These are phyloP conservation scores for Phytophthora megakarya DNA, from an alignment of 352 stramenopile species.

Conservation along the genomic window DNA sequence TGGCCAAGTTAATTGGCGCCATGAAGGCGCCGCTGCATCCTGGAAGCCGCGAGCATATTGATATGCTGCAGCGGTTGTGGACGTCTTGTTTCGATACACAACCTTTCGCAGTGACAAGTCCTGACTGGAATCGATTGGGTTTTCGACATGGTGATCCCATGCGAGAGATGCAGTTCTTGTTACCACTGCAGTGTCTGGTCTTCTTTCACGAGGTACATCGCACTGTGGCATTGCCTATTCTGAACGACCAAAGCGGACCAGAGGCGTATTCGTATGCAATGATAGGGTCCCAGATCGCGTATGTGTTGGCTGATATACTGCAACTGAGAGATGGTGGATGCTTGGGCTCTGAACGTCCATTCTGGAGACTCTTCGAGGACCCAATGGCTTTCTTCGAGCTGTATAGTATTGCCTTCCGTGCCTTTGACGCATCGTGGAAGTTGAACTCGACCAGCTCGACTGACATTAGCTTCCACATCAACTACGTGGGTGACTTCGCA, in stretches of 20 bases:
- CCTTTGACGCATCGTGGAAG: constrained; percentile 77
- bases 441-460: constrained; percentile 43
- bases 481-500: constrained; percentile 69
- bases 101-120: constrained; percentile 52
- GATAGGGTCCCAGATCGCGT: constrained; percentile 55
- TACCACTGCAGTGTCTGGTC: constrained; percentile 79
- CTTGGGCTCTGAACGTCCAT: constrained; percentile 73
- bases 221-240: constrained; percentile 64
- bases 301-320: constrained; percentile 68
- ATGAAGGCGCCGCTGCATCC: constrained; percentile 68
- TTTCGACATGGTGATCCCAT: constrained; percentile 74
- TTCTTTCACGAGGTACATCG: constrained; percentile 84
- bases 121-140: constrained; percentile 63
- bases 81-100: constrained; percentile 67
- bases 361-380: constrained; percentile 88
- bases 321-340: constrained; percentile 78
- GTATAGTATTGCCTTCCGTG: constrained; percentile 74
- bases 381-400: constrained; percentile 84
- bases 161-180: constrained; percentile 67
- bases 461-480: constrained; percentile 70
- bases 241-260: constrained; percentile 62
- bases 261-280: constrained; percentile 71
- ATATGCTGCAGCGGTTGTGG: constrained; percentile 76
- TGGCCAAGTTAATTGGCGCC: constrained; percentile 67
- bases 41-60: constrained; percentile 67